Evolutionary conservation across 108 stramenopile species (phyloP).

Genomic region (Asterionellopsis glacialis): DNA sequence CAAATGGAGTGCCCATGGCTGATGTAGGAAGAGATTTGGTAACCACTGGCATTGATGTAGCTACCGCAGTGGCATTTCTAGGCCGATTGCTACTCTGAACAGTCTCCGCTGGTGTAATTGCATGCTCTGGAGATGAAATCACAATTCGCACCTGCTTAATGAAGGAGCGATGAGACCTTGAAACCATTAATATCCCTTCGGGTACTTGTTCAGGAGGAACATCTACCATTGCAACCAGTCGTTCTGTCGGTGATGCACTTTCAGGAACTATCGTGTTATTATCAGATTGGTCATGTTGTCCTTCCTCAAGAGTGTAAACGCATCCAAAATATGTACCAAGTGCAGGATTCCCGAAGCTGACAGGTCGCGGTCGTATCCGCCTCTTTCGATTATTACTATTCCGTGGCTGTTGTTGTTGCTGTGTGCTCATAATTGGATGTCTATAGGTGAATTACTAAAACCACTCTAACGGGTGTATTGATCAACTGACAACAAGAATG

Average conservation of each 20-base stretch:
- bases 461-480: too few species aligned
- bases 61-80: too few species aligned
- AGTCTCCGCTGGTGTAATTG: too few species aligned
- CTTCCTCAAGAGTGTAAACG: constrained; percentile 40
- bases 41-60: too few species aligned
- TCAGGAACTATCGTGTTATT: not conserved
- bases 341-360: constrained; percentile 71
- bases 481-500: too few species aligned
- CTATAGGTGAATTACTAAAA: too few species aligned
- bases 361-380: constrained; percentile 40
- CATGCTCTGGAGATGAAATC: constrained; percentile 20
- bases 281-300: constrained; percentile 2
- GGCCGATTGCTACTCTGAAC: too few species aligned
- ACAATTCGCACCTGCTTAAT: constrained; percentile 76
- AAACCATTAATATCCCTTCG: constrained; percentile 73
- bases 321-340: constrained; percentile 58
- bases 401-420: too few species aligned
- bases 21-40: too few species aligned
- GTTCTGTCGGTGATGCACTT: constrained; percentile 9
- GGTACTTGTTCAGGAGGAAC: constrained; percentile 81
- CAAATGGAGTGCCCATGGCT: not conserved
- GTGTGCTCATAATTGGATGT: too few species aligned
- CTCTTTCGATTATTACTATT: too few species aligned
- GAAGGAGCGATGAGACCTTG: constrained; percentile 58
- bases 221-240: constrained; percentile 68